Conservation (phyloP, 371 early-diverging fungal species). For the Actinomortierella wolfii region DNA sequence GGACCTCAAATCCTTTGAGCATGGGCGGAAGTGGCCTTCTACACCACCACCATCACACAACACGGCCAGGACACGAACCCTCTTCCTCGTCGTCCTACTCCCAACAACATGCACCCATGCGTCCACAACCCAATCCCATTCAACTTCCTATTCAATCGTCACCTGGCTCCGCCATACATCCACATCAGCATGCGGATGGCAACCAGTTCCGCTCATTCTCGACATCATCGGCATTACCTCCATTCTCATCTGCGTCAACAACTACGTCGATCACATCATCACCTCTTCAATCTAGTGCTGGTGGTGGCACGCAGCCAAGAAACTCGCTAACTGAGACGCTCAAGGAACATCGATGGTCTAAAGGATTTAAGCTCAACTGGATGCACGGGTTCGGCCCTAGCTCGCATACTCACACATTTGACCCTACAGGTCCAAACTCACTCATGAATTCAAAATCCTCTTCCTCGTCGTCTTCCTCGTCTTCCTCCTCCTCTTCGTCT, state of each 20-base stretch:
- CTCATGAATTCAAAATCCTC: not conserved
- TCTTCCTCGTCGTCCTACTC: not conserved
- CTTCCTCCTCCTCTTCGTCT: conserved; percentile 1
- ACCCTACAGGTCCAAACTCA: too few species aligned
- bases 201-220: conserved; percentile 21
- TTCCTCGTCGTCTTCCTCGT: not conserved
- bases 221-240: conserved; percentile 17
- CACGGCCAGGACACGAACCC: too few species aligned
- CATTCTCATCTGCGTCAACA: conserved; percentile 1
- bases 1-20: not conserved
- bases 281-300: too few species aligned
- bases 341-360: conserved; percentile 27
- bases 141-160: conserved; percentile 1
- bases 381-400: conserved; percentile 10
- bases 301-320: conserved; percentile 3
- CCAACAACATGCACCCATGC: conserved; percentile 8
- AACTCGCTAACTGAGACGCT: conserved; percentile 18
- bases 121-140: conserved; percentile 22
- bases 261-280: conserved; percentile 1
- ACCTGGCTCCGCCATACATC: conserved; percentile 2
- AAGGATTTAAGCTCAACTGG: conserved; percentile 31
- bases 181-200: not conserved
- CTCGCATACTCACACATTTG: too few species aligned
- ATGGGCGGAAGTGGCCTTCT: too few species aligned
- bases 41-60: too few species aligned